These are phyloP conservation scores for Chalara sp. DNA, from an alignment of 2,329 filamentous ascomycete genomes.

Conservation along the genomic window DNA sequence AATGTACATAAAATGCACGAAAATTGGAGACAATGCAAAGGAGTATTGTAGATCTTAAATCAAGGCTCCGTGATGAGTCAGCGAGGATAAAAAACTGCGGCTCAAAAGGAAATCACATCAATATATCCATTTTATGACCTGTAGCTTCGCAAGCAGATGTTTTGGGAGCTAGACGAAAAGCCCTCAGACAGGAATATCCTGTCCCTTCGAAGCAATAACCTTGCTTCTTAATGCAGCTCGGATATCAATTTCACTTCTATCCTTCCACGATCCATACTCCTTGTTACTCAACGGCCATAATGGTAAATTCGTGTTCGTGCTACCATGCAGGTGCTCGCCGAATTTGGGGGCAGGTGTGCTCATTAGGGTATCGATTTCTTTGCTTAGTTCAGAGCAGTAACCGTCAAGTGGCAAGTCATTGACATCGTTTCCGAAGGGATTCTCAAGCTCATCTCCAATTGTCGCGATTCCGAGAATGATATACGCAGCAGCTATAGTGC, in stretches of 20 bases:
- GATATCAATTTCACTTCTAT: constrained; percentile 38
- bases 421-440: constrained; percentile 77
- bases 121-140: too few species aligned
- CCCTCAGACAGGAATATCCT: too few species aligned
- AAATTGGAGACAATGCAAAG: too few species aligned
- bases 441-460: constrained; percentile 78
- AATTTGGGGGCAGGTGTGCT: constrained; percentile 14
- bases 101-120: too few species aligned
- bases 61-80: too few species aligned
- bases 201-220: constrained; percentile 5
- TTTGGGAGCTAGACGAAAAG: too few species aligned
- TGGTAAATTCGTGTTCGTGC: constrained; percentile 19
- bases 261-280: constrained; percentile 37
- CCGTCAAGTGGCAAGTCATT: constrained; percentile 73
- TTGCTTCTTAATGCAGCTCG: constrained; percentile 22
- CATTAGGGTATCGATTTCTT: constrained; percentile 67
- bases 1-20: too few species aligned
- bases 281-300: constrained; percentile 32
- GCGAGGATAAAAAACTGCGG: too few species aligned
- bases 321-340: constrained; percentile 8
- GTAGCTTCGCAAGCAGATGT: too few species aligned
- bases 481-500: constrained; percentile 64
- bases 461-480: constrained; percentile 73
- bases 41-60: too few species aligned
- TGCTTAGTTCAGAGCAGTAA: constrained; percentile 68